Percentiles rank a stretch among this genome's conserved stretches.
These are phyloP conservation scores for Rhizopogon roseolus DNA, from an alignment of 768 basidiomycete genomes.

Conservation along the genomic window DNA sequence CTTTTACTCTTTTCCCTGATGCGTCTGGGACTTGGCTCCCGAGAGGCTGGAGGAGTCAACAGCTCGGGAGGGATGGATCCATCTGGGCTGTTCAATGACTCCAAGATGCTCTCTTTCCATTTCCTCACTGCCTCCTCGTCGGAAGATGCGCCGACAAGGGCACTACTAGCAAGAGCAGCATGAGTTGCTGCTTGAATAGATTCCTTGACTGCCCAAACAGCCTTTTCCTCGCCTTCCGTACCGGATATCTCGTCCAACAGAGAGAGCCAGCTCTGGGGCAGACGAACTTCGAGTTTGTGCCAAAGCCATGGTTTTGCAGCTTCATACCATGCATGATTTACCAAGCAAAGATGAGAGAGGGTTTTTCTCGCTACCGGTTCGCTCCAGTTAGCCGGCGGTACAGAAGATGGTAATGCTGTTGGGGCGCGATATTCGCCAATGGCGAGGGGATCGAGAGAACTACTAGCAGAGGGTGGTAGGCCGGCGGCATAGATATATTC, in stretches of 20 bases:
- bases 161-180: constrained; percentile 49
- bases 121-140: constrained; percentile 39
- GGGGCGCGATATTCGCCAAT: constrained; percentile 40
- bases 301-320: constrained; percentile 90
- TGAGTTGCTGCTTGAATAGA: constrained; percentile 65
- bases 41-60: constrained; percentile 74
- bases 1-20: constrained; percentile 73
- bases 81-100: constrained; percentile 57
- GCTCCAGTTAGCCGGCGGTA: constrained; percentile 65
- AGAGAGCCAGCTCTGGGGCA: constrained; percentile 81
- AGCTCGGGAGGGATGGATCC: constrained; percentile 69
- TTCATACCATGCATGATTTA: constrained; percentile 72
- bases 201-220: constrained; percentile 58
- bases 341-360: constrained; percentile 67
- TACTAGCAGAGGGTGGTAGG: constrained; percentile 41
- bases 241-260: constrained; percentile 77
- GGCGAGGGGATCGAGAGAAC: constrained; percentile 71
- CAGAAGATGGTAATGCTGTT: constrained; percentile 65
- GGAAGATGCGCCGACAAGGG: constrained; percentile 29
- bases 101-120: constrained; percentile 59
- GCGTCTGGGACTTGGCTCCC: constrained; percentile 78
- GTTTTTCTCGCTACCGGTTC: constrained; percentile 63
- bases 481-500: constrained; percentile 64
- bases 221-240: constrained; percentile 62
- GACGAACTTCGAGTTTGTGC: constrained; percentile 76